Evolutionary conservation across 768 basidiomycete genomes (phyloP).

Genomic region (Leccinum arenicola): DNA sequence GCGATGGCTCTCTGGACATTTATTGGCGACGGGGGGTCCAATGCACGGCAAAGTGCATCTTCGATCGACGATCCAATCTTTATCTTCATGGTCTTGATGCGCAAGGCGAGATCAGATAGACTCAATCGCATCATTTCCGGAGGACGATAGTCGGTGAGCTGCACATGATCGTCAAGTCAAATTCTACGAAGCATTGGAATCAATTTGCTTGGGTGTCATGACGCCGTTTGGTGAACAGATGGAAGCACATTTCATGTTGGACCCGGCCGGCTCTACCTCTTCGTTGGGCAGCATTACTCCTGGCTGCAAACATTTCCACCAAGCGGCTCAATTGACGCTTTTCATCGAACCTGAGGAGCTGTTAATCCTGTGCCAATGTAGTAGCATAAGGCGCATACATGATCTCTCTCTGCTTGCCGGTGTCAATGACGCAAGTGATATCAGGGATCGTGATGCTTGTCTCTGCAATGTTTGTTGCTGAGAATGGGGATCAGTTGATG

Average conservation of each 20-base stretch:
- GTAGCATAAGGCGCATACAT: slow-evolving; percentile 40
- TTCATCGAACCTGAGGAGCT: slow-evolving; percentile 78
- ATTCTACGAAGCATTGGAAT: background rate
- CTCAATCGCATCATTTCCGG: slow-evolving; percentile 96
- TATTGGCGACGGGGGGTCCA: slow-evolving; percentile 82
- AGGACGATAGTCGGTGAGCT: slow-evolving; percentile 88
- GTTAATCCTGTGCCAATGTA: slow-evolving; percentile 9
- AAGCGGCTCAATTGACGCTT: slow-evolving; percentile 93
- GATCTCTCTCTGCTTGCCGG: slow-evolving; percentile 94
- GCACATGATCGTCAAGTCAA: background rate
- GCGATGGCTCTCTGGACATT: slow-evolving; percentile 91
- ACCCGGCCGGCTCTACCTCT: slow-evolving; percentile 93
- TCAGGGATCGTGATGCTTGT: slow-evolving; percentile 99
- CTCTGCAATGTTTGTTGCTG: slow-evolving; percentile 92
- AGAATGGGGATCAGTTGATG: background rate
- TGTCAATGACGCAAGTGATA: slow-evolving; percentile 94
- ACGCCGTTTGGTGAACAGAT: slow-evolving; percentile 86
- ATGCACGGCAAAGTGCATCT: slow-evolving; percentile 79
- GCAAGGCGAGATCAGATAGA: slow-evolving; percentile 84
- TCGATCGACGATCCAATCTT: slow-evolving; percentile 84
- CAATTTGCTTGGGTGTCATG: slow-evolving; percentile 70
- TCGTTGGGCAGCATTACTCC: slow-evolving; percentile 86
- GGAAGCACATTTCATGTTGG: slow-evolving; percentile 86
- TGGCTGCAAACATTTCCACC: slow-evolving; percentile 87
- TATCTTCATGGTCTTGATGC: slow-evolving; percentile 92